A percentile compares a stretch with the other conserved stretches of the same genome.
Conservation (phyloP, 2,329 filamentous ascomycete genomes). For the Cytospora chrysosperma region DNA sequence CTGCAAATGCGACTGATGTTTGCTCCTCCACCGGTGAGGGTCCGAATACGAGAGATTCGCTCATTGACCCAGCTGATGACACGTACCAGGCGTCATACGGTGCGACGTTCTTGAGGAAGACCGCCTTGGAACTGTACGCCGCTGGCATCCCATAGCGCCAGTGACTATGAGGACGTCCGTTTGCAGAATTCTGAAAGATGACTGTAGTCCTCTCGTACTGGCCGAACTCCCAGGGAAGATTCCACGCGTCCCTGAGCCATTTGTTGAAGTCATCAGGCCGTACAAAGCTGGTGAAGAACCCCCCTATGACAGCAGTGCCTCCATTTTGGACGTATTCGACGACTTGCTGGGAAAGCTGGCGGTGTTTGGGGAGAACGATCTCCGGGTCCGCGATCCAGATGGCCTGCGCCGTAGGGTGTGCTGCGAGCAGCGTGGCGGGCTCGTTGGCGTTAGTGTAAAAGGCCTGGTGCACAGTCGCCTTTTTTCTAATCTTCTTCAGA, state of each 20-base stretch:
- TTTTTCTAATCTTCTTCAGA: background rate
- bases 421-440: background rate
- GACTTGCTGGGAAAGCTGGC: background rate
- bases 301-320: background rate
- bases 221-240: background rate
- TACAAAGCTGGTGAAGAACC: background rate
- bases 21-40: background rate
- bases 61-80: background rate
- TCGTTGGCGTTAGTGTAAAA: background rate
- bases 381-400: background rate
- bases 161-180: background rate
- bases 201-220: background rate
- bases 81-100: slow-evolving; percentile 3
- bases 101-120: background rate
- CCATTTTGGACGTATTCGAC: slow-evolving; percentile 1
- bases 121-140: background rate
- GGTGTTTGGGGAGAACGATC: background rate
- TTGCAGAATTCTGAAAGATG: background rate
- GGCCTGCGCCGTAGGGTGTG: background rate
- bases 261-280: background rate
- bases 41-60: background rate
- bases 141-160: background rate
- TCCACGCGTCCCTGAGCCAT: background rate
- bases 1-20: slow-evolving; percentile 3
- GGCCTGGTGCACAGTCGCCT: background rate